phyloP scores from a whole-genome alignment of 2,329 filamentous ascomycete species.

The Pseudovirgaria hyperparasitica region DNA sequence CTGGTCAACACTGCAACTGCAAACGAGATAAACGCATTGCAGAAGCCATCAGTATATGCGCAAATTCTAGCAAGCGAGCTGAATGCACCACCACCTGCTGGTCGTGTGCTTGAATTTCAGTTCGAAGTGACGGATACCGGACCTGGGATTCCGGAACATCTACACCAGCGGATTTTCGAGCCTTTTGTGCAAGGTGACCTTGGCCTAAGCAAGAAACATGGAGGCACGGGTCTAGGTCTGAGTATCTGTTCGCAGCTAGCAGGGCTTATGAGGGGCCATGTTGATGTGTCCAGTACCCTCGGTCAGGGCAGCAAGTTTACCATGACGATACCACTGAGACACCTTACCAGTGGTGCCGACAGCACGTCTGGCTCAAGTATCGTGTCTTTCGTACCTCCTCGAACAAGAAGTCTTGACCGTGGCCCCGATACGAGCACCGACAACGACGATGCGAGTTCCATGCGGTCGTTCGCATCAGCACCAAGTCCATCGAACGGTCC shows the following conservation, averaged over 20 bases:
- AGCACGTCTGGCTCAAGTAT: slow-evolving; percentile 31
- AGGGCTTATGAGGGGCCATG: slow-evolving; percentile 66
- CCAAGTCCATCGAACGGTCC: slow-evolving; percentile 14
- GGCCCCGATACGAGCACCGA: too few species aligned
- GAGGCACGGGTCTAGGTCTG: slow-evolving; percentile 75
- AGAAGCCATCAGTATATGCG: slow-evolving; percentile 23
- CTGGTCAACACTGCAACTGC: slow-evolving; percentile 25
- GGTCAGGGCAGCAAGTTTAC: slow-evolving; percentile 70
- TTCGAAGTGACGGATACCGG: slow-evolving; percentile 85
- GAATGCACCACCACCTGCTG: slow-evolving; percentile 37
- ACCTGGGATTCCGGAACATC: slow-evolving; percentile 65
- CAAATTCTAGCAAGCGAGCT: slow-evolving; percentile 23
- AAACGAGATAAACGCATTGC: slow-evolving; percentile 30
- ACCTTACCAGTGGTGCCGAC: slow-evolving; percentile 54
- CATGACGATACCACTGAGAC: slow-evolving; percentile 69
- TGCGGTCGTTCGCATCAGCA: slow-evolving; percentile 19
- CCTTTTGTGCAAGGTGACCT: slow-evolving; percentile 91
- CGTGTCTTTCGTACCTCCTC: too few species aligned
- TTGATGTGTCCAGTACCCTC: slow-evolving; percentile 57
- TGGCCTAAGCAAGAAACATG: slow-evolving; percentile 78
- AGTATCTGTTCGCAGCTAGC: slow-evolving; percentile 85
- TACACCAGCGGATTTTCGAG: slow-evolving; percentile 79
- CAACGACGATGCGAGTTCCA: slow-evolving; percentile 19
- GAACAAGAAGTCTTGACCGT: too few species aligned
- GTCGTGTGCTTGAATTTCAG: slow-evolving; percentile 62